Evolutionary conservation across 768 basidiomycete genomes (phyloP), one percentile per base, ranked within the genome.

Genomic region (Leccinellum albellum): DNA sequence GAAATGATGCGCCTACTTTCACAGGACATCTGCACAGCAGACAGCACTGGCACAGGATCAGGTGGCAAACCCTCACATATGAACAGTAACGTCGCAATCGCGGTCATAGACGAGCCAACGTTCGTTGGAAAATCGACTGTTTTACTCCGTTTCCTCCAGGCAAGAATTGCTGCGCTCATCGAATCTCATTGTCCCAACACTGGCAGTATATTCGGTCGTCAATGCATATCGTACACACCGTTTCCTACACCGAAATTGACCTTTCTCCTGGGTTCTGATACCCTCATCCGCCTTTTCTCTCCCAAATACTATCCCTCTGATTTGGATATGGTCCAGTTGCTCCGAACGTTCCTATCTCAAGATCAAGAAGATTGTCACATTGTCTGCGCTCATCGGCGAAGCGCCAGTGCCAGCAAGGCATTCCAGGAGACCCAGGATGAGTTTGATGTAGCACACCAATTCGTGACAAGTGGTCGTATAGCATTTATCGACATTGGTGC

Each of bases 1-100:
- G 86, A 91, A 64, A 96, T 96, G 93, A 93, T 96, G 84, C 63
- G 71, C 32, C 77, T 84, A n/a, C 75, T 94, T 24, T 80, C 87
- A 1, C 64, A 77, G 33, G 79, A 84, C 56, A 66, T 84, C 48
- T 52, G 20, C 45, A 40, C 55, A 35, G 21, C 15, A 13, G 60
- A 24, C 33, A 15, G 40, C 23, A 21, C 26, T 14, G 54, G 40
- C 23, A 21, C 26, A 17, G 54, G 26, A 33, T 56, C 31, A 4
- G 53, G 42, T 32, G 26, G 53, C 8, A 31, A 45, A 32, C 44
- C 53, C 6, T 51, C 40, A 42, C 52, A 60, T 29, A 60, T 55
- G 44, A 35, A 21, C 49, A 44, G 51, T 6, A 87, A 88, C 56
- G 77, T 89, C 33, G 93, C 91, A 0, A 81, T 96, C 7, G 95